These are phyloP conservation scores for Globisporangium radiosum DNA, from an alignment of 352 stramenopile genomes.

Conservation along the genomic window DNA sequence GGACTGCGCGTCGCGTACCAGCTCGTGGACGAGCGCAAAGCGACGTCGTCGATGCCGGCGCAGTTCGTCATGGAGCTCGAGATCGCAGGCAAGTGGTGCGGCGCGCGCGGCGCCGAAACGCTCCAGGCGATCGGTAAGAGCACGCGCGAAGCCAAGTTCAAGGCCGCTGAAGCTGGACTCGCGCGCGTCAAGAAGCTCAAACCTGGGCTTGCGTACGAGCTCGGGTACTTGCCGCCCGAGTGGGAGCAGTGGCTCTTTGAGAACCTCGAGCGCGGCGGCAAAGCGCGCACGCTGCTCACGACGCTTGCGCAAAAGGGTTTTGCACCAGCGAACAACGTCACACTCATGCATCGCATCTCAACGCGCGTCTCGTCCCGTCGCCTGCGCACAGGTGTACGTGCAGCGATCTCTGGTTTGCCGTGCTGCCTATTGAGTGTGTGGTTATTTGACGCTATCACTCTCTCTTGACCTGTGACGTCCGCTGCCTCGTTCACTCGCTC, in stretches of 20 bases:
- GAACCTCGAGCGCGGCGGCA: slow-evolving; percentile 50
- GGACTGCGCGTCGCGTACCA: slow-evolving; percentile 37
- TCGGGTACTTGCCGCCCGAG: slow-evolving; percentile 36
- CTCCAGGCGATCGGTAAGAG: slow-evolving; percentile 42
- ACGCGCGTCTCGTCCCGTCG: slow-evolving; percentile 37
- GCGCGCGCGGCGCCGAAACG: slow-evolving; percentile 22
- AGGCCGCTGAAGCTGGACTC: slow-evolving; percentile 47
- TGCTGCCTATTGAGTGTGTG: neutral
- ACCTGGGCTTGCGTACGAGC: slow-evolving; percentile 46
- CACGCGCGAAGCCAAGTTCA: slow-evolving; percentile 70
- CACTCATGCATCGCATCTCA: slow-evolving; percentile 64
- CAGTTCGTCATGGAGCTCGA: slow-evolving; percentile 43
- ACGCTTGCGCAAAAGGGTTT: slow-evolving; percentile 60
- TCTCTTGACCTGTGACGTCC: neutral
- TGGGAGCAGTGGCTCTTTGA: slow-evolving; percentile 58
- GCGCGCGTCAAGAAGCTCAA: slow-evolving; percentile 51
- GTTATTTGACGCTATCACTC: neutral
- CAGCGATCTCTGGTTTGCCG: neutral
- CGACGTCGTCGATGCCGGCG: slow-evolving; percentile 23
- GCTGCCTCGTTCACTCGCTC: neutral
- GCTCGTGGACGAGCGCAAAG: slow-evolving; percentile 41
- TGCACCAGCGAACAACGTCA: slow-evolving; percentile 33
- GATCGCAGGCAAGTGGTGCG: slow-evolving; percentile 46
- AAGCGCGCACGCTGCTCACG: slow-evolving; percentile 40
- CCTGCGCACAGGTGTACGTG: slow-evolving; percentile 36